phyloP scores from a whole-genome alignment of 2,329 filamentous ascomycete species.

The Anthostomella pinea region DNA sequence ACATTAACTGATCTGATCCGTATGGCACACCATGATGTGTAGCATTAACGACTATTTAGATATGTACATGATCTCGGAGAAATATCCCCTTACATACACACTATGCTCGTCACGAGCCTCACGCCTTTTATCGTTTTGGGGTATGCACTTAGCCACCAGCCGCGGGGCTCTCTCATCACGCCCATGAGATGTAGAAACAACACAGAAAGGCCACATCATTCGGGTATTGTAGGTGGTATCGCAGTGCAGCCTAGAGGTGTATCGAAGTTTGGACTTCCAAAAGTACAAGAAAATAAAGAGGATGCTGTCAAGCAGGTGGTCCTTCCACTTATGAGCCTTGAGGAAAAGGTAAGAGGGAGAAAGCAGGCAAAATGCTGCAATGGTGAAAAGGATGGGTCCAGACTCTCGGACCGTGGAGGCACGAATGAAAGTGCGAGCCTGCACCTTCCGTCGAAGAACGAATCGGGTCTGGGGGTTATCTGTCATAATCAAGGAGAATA shows the following conservation, averaged over 20 bases:
- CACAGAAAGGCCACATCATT: constrained; percentile 2
- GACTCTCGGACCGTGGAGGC: constrained; percentile 16
- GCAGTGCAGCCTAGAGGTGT: constrained; percentile 6
- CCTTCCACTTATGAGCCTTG: constrained; percentile 4
- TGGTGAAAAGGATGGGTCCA: constrained; percentile 11
- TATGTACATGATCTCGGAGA: too few relatives aligned
- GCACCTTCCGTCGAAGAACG: constrained; percentile 14
- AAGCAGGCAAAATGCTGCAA: constrained; percentile 9
- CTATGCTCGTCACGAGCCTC: neutral
- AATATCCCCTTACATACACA: neutral
- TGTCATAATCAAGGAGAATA: constrained; percentile 25
- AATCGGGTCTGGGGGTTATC: constrained; percentile 24
- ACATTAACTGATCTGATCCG: too few relatives aligned
- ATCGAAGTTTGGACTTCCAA: constrained; percentile 13
- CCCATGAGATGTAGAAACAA: constrained; percentile 6
- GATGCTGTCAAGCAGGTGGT: constrained; percentile 21
- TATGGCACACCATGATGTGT: too few relatives aligned
- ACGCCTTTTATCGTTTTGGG: neutral
- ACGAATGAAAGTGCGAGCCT: constrained; percentile 28
- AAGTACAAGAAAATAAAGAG: constrained; percentile 20
- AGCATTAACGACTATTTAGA: too few relatives aligned
- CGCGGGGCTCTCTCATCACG: neutral
- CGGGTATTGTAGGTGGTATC: constrained; percentile 6
- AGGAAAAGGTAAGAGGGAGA: constrained; percentile 7
- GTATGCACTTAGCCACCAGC: neutral